Evolutionary conservation across 495 filamentous ascomycete species (phyloP), one percentile per base, ranked within the genome.

Genomic region (Articulospora tetracladia): DNA sequence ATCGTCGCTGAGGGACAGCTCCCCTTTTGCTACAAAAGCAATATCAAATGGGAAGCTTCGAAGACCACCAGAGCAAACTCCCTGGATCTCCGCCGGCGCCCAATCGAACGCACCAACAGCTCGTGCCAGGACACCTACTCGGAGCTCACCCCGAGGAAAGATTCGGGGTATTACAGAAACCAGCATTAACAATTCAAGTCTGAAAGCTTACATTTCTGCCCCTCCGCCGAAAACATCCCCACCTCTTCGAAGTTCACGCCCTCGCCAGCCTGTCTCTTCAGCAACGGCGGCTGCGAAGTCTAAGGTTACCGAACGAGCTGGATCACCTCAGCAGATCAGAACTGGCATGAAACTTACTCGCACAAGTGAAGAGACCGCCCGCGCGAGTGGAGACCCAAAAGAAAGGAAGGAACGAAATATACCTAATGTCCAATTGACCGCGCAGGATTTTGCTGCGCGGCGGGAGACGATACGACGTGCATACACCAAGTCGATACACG

Each of bases 381-480:
- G 44, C n/a, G 22, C 15, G 8, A 20, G 25, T 4, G 47, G 47
- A 67, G 74, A 19, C 74, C 67, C 23, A 67, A 70, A 52, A 73
- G 80, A 61, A 50, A 74, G 15, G 62, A 66, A 22, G 53, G 71
- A 34, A 59, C 70, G 77, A 48, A 81, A 79, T 62, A 72, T 79
- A 54, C 73, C 76, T 11, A 13, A 65, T 50, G 23, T 36, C 8
- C 60, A 47, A 72, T 91, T 53, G 86, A 85, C 0, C 82, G 48
- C 83, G 57, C 87, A 92, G 27, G 89, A 95, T 70, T 93, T 92
- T 66, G 90, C 83, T 34, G 87, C 86, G 48, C 80, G 89, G 26
- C 80, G 90, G 52, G 87, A 89, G 59, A 84, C 80, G 46, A 93
- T 93, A 58, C 86, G 91, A 64, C 82, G 90, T 49, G 90, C 90